A percentile compares a stretch with the other conserved stretches of the same genome.
Evolutionary conservation across 352 stramenopile genomes (phyloP).

Genomic region (Blastocystis sp.): DNA sequence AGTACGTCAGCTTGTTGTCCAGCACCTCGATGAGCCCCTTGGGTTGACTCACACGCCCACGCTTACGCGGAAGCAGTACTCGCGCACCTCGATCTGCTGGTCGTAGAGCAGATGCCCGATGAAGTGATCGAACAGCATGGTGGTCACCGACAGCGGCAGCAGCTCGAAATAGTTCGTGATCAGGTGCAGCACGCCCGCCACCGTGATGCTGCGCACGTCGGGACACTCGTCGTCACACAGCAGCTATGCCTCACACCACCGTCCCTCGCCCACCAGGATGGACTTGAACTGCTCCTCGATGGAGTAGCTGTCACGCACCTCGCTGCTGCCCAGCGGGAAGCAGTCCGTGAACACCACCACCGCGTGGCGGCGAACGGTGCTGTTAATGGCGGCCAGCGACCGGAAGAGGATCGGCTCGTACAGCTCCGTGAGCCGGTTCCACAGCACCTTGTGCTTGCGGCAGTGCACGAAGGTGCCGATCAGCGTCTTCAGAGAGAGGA

Average conservation of each 20-base stretch:
- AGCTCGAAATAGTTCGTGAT: constrained; percentile 52
- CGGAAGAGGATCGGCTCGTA: constrained; percentile 66
- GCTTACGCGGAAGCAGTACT: constrained; percentile 33
- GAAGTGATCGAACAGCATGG: constrained; percentile 54
- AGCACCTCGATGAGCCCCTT: constrained; percentile 54
- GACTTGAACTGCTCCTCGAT: constrained; percentile 59
- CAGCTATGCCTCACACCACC: background rate
- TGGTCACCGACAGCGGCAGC: constrained; percentile 39
- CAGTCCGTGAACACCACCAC: constrained; percentile 62
- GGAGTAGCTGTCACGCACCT: constrained; percentile 28
- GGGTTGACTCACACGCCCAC: background rate
- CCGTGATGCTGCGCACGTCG: constrained; percentile 4
- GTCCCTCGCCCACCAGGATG: background rate
- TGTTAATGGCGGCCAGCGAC: background rate
- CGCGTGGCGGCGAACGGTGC: constrained; percentile 4
- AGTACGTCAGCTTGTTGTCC: constrained; percentile 29
- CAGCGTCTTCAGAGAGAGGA: constrained; percentile 4
- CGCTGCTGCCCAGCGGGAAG: constrained; percentile 43
- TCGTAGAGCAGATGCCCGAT: constrained; percentile 41
- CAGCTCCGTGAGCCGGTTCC: constrained; percentile 37
- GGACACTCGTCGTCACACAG: constrained; percentile 42
- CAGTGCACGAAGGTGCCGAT: constrained; percentile 40
- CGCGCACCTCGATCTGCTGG: constrained; percentile 26
- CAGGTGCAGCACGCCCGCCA: constrained; percentile 42
- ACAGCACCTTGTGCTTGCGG: constrained; percentile 60